Evolutionary conservation across 2,329 filamentous ascomycete species (phyloP).

Genomic region (Fusarium stilboides): DNA sequence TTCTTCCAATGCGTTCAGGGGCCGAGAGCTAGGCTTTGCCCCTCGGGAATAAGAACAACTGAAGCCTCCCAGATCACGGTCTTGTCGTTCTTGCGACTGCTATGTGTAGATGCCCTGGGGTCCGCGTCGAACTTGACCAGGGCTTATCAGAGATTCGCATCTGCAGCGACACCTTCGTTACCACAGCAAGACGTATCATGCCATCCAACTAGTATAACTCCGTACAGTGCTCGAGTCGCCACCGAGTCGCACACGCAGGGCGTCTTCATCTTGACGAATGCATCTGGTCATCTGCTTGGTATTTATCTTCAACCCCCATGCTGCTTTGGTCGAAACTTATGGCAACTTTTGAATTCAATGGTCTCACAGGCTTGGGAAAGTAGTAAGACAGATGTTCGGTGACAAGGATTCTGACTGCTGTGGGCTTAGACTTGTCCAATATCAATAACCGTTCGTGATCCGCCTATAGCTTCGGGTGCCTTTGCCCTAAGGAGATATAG

Average conservation of each 20-base stretch:
- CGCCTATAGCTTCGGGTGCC: conserved; percentile 10
- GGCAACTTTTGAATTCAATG: background rate
- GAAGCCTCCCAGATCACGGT: background rate
- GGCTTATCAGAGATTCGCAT: background rate
- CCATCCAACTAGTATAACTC: background rate
- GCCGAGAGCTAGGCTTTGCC: too few relatives aligned
- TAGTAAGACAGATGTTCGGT: background rate
- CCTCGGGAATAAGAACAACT: background rate
- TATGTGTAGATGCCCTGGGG: background rate
- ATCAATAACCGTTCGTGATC: conserved; percentile 17
- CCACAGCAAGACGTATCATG: background rate
- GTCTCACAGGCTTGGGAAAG: background rate
- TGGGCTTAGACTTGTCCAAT: conserved; percentile 1
- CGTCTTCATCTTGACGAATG: background rate
- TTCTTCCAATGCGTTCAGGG: too few relatives aligned
- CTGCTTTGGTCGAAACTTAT: background rate
- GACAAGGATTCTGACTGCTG: background rate
- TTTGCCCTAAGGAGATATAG: conserved; percentile 22
- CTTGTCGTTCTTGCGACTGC: background rate
- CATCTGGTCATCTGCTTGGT: background rate
- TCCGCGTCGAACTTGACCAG: background rate
- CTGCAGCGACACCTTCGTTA: background rate
- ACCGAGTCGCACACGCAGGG: background rate
- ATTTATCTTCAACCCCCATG: background rate
- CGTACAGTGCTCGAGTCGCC: background rate